Percentiles rank a stretch among this genome's conserved stretches.
phyloP scores from a whole-genome alignment of 108 stramenopile genomes.

The Pelagomonas calceolata region DNA sequence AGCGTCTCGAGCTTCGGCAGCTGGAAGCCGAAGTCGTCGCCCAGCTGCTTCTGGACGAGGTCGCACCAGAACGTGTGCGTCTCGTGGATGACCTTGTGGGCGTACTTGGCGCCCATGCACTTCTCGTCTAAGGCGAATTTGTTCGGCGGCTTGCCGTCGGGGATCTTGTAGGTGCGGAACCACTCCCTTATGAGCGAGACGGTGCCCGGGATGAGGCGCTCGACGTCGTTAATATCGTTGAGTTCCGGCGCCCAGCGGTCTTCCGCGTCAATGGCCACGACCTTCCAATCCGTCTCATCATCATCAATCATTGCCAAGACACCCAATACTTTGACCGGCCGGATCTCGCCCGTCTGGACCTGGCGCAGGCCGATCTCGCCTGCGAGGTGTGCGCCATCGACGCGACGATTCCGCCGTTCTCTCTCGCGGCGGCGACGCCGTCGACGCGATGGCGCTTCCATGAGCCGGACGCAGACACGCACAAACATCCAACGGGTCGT shows the following conservation, averaged over 20 bases:
- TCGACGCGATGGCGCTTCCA: constrained; percentile 35
- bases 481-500: constrained; percentile 88
- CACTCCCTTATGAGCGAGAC: constrained; percentile 83
- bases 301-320: constrained; percentile 95
- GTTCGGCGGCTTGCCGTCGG: constrained; percentile 96
- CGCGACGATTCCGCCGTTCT: too few relatives aligned
- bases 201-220: constrained; percentile 75
- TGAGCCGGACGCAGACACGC: too few relatives aligned
- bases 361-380: constrained; percentile 39
- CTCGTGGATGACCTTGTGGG: constrained; percentile 69
- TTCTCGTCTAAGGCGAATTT: constrained; percentile 78
- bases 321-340: constrained; percentile 91
- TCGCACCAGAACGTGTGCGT: constrained; percentile 67
- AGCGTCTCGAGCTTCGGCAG: too few relatives aligned
- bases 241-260: constrained; percentile 91
- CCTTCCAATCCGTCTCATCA: constrained; percentile 97
- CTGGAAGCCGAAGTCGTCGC: too few relatives aligned
- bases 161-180: constrained; percentile 97
- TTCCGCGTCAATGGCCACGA: constrained; percentile 79
- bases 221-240: constrained; percentile 90
- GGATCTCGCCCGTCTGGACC: constrained; percentile 57
- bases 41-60: constrained; percentile 32
- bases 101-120: constrained; percentile 82
- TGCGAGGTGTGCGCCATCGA: too few relatives aligned
- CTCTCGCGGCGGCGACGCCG: too few relatives aligned